These are phyloP conservation scores for Cutaneotrichosporon sp. DNA, from an alignment of 1,284 basidiomycete species.

Conservation along the genomic window DNA sequence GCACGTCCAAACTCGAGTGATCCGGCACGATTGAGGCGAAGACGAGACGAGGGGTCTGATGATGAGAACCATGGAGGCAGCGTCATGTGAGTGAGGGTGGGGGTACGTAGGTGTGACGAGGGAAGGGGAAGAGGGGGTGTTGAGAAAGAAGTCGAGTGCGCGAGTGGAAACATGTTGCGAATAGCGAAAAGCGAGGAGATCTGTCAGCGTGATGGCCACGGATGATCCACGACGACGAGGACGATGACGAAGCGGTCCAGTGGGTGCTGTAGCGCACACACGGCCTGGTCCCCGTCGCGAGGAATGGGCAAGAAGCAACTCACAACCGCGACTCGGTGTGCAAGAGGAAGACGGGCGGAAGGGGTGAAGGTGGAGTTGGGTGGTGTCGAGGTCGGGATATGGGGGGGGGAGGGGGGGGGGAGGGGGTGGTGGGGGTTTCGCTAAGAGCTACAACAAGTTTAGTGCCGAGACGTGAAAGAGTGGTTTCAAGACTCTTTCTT, in stretches of 20 bases:
- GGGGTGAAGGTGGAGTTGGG: neutral
- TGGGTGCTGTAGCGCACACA: neutral
- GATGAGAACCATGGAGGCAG: neutral
- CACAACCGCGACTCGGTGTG: slow-evolving; percentile 4
- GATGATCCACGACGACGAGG: neutral
- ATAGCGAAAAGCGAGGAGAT: slow-evolving; percentile 1
- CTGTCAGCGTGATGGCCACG: neutral
- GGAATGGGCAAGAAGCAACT: slow-evolving; percentile 4
- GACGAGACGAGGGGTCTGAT: slow-evolving; percentile 4
- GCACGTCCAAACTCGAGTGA: slow-evolving; percentile 18
- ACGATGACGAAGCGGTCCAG: neutral
- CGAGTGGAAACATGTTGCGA: neutral
- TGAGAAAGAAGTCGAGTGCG: neutral
- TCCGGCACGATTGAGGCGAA: slow-evolving; percentile 8
- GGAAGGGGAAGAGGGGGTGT: neutral
- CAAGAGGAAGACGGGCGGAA: neutral
- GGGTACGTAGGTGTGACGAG: neutral
- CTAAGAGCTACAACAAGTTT: slow-evolving; percentile 20
- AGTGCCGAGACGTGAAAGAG: slow-evolving; percentile 8
- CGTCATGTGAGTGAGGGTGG: neutral
- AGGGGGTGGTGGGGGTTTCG: slow-evolving; percentile 7
- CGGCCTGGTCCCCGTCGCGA: neutral
- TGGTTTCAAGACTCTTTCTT: slow-evolving; percentile 1
- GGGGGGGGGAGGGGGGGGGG: neutral
- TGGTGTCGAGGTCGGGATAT: neutral